Percentiles rank a stretch among this genome's conserved stretches.
These are phyloP conservation scores for Elaeagnus macrophylla DNA, from an alignment of 306 rosid genomes.

Conservation along the genomic window DNA sequence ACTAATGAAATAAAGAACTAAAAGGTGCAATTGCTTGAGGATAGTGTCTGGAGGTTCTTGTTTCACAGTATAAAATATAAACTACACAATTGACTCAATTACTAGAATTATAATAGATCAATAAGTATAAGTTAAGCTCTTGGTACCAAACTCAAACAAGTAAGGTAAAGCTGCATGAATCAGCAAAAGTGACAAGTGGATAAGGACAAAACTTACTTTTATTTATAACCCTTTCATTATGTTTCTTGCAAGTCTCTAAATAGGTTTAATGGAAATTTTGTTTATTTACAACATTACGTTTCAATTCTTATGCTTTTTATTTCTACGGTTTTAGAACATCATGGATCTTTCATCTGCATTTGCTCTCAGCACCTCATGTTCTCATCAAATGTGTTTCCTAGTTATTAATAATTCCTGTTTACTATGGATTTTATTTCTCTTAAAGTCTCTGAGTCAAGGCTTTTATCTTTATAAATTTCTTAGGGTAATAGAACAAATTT, in stretches of 20 bases:
- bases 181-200: too few species aligned
- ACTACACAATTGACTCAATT: too few species aligned
- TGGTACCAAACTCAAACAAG: too few species aligned
- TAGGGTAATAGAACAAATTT: constrained; percentile 54
- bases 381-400: background rate
- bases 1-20: too few species aligned
- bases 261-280: background rate
- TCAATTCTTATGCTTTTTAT: background rate
- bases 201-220: too few species aligned
- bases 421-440: background rate
- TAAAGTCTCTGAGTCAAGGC: background rate
- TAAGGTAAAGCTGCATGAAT: too few species aligned
- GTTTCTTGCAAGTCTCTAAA: background rate
- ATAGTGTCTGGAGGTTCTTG: too few species aligned
- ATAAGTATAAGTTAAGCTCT: too few species aligned
- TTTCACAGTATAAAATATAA: too few species aligned
- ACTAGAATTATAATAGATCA: too few species aligned
- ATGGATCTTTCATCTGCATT: background rate
- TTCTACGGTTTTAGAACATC: background rate
- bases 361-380: background rate
- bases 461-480: constrained; percentile 25
- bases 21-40: too few species aligned
- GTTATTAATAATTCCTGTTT: background rate
- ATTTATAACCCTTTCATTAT: background rate
- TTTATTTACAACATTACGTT: background rate